phyloP scores from a whole-genome alignment of 2,329 filamentous ascomycete species.

The Fonsecaea pedrosoi region DNA sequence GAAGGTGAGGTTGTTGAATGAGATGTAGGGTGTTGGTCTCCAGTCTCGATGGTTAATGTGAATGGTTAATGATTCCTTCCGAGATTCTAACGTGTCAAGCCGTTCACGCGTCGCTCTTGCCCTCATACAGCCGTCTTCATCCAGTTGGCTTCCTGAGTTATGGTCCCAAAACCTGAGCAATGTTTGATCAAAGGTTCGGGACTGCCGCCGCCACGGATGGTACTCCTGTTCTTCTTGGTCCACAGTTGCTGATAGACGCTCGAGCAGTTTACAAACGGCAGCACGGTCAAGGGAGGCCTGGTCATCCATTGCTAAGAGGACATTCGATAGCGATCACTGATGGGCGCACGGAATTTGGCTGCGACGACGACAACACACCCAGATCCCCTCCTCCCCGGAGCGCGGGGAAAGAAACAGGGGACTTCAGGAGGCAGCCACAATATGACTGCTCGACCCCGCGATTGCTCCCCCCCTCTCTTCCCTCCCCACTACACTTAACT shows the following conservation, averaged over 20 bases:
- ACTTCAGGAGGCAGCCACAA: no score
- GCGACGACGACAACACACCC: no score
- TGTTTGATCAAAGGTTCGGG: conserved; percentile 18
- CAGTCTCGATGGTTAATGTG: conserved; percentile 31
- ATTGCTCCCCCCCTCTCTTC: no score
- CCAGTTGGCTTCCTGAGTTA: conserved; percentile 22
- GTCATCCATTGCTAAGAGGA: no score
- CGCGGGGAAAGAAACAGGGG: no score
- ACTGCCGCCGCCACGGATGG: conserved; percentile 6
- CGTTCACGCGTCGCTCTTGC: conserved; percentile 28
- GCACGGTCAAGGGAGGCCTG: no score
- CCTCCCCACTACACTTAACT: no score
- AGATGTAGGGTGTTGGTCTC: conserved; percentile 34
- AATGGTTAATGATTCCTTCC: conserved; percentile 32
- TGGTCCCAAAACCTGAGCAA: conserved; percentile 19
- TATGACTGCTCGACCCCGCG: no score
- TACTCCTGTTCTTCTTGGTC: not conserved
- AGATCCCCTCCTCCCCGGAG: no score
- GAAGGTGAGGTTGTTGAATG: conserved; percentile 30
- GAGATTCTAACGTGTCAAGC: conserved; percentile 26
- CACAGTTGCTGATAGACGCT: not conserved
- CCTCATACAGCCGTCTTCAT: conserved; percentile 21
- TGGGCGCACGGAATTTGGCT: no score
- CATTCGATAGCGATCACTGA: no score
- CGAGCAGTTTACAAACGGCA: no score